phyloP scores from a whole-genome alignment of 129 eudicot genomes.

The Kitagawia praeruptora region DNA sequence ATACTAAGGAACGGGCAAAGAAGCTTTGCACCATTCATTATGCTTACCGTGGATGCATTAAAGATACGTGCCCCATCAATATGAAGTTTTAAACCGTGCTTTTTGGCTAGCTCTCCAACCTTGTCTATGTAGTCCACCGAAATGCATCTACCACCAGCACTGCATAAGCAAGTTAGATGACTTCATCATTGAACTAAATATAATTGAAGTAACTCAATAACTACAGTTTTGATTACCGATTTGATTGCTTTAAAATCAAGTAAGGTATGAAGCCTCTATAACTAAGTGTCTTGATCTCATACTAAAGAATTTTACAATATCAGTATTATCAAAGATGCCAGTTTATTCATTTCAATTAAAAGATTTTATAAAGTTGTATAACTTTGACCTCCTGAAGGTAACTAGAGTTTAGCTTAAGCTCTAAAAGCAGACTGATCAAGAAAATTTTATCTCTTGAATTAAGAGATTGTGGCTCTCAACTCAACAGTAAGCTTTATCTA shows the following conservation, averaged over 20 bases:
- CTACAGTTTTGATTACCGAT: neutral
- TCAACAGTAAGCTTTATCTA: neutral
- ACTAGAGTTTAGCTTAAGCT: neutral
- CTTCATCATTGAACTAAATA: neutral
- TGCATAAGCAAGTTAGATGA: slow-evolving; percentile 24
- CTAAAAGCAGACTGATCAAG: neutral
- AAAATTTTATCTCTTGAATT: neutral
- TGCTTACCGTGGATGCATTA: slow-evolving; percentile 78
- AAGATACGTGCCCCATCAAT: slow-evolving; percentile 98
- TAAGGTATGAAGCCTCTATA: neutral
- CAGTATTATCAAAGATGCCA: neutral
- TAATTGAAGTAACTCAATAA: neutral
- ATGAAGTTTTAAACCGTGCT: slow-evolving; percentile 86
- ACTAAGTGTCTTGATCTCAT: neutral
- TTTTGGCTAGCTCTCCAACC: slow-evolving; percentile 85
- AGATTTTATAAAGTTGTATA: neutral
- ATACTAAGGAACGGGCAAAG: neutral
- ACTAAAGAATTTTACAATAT: neutral
- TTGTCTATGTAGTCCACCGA: slow-evolving; percentile 74
- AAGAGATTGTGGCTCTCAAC: neutral
- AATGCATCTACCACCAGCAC: slow-evolving; percentile 88
- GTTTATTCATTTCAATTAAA: neutral
- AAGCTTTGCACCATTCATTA: neutral
- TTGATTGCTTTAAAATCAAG: neutral
- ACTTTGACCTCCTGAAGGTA: neutral